Conservation (phyloP, 2,329 filamentous ascomycete genomes). For the Canariomyces notabilis region DNA sequence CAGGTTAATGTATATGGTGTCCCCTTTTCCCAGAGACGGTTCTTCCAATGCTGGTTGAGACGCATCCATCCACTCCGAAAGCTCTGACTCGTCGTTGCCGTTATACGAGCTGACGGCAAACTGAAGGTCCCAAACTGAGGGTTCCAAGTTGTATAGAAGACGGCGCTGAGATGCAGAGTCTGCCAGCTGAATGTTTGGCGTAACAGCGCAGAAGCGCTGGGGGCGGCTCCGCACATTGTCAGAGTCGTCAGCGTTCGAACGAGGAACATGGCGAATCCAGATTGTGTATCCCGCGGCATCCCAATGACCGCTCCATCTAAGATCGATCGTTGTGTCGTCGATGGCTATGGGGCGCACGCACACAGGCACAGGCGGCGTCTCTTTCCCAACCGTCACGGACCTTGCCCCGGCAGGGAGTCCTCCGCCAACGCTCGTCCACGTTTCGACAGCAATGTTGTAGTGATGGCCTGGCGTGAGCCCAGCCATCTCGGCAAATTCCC, state of each 20-base stretch:
- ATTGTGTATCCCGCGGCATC: conserved; percentile 11
- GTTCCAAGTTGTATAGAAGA: background rate
- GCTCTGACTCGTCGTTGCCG: conserved; percentile 7
- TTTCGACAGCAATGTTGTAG: conserved; percentile 13
- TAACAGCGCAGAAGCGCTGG: background rate
- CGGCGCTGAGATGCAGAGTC: background rate
- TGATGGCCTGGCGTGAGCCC: conserved; percentile 14
- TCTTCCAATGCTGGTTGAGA: background rate
- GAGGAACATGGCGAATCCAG: conserved; percentile 1
- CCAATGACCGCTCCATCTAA: conserved; percentile 8
- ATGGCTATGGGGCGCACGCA: conserved; percentile 7
- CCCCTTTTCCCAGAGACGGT: background rate
- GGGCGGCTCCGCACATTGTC: background rate
- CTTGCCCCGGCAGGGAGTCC: conserved; percentile 6
- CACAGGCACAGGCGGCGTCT: background rate
- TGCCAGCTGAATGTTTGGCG: background rate
- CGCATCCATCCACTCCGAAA: conserved; percentile 14
- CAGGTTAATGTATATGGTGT: conserved; percentile 8
- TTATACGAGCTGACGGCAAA: conserved; percentile 20
- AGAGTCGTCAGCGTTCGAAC: background rate
- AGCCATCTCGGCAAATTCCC: background rate
- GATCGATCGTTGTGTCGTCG: background rate
- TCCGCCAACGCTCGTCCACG: conserved; percentile 17
- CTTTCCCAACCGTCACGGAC: conserved; percentile 12
- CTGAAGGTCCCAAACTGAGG: conserved; percentile 13